Base-by-base conservation (phyloP, 345 rosid genomes). In the Durio zibethinus region DNA sequence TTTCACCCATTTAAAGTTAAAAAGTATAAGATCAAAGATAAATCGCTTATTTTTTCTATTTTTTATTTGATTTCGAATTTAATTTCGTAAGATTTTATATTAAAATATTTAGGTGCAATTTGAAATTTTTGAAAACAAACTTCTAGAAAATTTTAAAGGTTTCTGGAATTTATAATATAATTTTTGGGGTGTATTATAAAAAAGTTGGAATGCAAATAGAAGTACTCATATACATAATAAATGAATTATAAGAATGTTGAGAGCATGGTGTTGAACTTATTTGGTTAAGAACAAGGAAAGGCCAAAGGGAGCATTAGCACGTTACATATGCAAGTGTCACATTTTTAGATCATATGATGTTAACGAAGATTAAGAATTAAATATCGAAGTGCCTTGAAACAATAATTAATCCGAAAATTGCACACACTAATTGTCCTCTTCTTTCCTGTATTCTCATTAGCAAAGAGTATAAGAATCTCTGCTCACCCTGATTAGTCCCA, bases 281-380 rank as follows among this genome's bases (percentile, higher is more conserved):
- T 5, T 9, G 21, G 52, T 3, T 21, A 38, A 66, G 50, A 66
- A 20, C 47, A 66, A n/a, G 29, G 31, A 21, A 36, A 42, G 18
- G 27, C 29, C 1, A 21, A 25, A 79, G 43, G 35, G 35, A 54
- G 56, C 18, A 53, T 76, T 21, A 60, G 71, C 69, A 29, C 27
- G 71, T 67, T 31, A 61, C 43, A 42, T 10, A 57, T 5, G 45
- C 29, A 60, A 57, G 68, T 35, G 64, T 76, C 76, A 72, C 69
- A 72, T 7, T 27, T 38, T 31, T 5, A 73, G 42, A 18, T 15
- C 50, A 40, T n/a, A 18, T 27, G 27, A 31, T 25, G 10, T 18
- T n/a, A 35, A 3, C 33, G 25, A 33, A n/a, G 53, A 38, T 50
- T 14, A 62, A 69, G 56, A 52, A 45, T 45, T 59, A 21, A 74